Percentiles rank a stretch among this genome's conserved stretches.
Conservation (phyloP, 2,329 filamentous ascomycete genomes). For the Cladophialophora psammophila region DNA sequence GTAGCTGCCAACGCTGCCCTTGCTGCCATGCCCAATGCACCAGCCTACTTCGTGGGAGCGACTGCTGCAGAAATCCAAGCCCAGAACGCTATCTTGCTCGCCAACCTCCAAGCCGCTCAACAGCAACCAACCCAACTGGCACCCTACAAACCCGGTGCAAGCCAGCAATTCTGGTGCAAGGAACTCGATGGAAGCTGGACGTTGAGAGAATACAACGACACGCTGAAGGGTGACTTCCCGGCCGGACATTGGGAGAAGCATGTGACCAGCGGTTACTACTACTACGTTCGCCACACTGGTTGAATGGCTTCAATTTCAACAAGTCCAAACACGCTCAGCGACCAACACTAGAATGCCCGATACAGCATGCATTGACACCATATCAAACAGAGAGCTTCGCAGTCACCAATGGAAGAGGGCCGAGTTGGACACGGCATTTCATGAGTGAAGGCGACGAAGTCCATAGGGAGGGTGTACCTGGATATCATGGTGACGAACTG, state of each 20-base stretch:
- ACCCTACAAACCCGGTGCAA: conserved; percentile 44
- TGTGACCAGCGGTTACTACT: conserved; percentile 39
- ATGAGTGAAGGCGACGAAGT: not conserved
- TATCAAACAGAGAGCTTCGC: not conserved
- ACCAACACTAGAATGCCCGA: not conserved
- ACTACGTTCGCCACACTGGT: conserved; percentile 36
- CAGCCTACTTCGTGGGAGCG: conserved; percentile 39
- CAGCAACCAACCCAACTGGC: conserved; percentile 42
- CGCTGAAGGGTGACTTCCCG: conserved; percentile 37
- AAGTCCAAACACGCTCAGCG: not conserved
- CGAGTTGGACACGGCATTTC: not conserved
- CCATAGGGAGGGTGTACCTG: conserved; percentile 5
- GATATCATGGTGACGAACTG: not conserved
- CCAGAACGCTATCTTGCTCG: conserved; percentile 43
- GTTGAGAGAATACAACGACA: conserved; percentile 42
- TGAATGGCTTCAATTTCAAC: conserved; percentile 14
- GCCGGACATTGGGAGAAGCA: conserved; percentile 40
- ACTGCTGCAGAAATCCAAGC: conserved; percentile 43
- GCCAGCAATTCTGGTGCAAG: conserved; percentile 47
- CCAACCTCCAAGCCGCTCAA: conserved; percentile 33
- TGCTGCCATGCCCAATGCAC: conserved; percentile 37
- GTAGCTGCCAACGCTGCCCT: conserved; percentile 38
- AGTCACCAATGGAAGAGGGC: conserved; percentile 6
- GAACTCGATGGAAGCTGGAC: conserved; percentile 47
- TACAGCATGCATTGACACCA: not conserved